Evolutionary conservation across 2,329 filamentous ascomycete species (phyloP).

Genomic region (Gyromitra esculenta): DNA sequence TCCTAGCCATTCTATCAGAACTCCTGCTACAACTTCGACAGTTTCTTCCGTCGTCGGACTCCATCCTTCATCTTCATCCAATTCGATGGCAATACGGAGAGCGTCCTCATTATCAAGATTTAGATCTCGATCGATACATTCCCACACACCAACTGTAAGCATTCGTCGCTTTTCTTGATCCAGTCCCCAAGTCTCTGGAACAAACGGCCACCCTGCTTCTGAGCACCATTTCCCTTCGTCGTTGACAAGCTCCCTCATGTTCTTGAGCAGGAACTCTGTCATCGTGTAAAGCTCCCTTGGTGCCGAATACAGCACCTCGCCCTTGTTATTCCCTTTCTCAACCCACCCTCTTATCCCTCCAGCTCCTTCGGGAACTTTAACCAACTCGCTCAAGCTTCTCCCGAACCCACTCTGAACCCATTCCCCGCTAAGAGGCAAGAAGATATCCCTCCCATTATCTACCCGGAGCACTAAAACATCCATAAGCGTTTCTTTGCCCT

Average conservation of each 20-base stretch:
- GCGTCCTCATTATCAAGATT: conserved; percentile 46
- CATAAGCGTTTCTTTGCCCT: conserved; percentile 73
- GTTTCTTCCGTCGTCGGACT: conserved; percentile 71
- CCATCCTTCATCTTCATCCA: conserved; percentile 67
- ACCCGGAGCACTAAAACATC: conserved; percentile 90
- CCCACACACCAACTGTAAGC: conserved; percentile 47
- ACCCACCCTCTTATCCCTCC: conserved; percentile 72
- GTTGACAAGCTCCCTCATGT: conserved; percentile 68
- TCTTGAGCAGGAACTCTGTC: conserved; percentile 78
- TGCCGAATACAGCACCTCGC: conserved; percentile 76
- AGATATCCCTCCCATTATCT: conserved; percentile 85
- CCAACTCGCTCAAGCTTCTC: conserved; percentile 86
- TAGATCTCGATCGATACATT: conserved; percentile 49
- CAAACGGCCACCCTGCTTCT: conserved; percentile 70
- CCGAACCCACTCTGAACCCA: conserved; percentile 88
- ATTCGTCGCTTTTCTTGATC: conserved; percentile 44
- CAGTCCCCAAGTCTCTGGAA: conserved; percentile 63
- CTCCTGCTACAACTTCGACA: conserved; percentile 76
- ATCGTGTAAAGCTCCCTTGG: conserved; percentile 89
- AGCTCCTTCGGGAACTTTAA: conserved; percentile 79
- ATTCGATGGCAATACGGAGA: conserved; percentile 41
- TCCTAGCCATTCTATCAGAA: conserved; percentile 76
- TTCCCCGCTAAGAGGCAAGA: conserved; percentile 78
- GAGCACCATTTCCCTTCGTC: conserved; percentile 71
- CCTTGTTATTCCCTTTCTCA: conserved; percentile 63